Evolutionary conservation across 23 red algal species (phyloP).

Genomic region (Gracilaria gracilis): DNA sequence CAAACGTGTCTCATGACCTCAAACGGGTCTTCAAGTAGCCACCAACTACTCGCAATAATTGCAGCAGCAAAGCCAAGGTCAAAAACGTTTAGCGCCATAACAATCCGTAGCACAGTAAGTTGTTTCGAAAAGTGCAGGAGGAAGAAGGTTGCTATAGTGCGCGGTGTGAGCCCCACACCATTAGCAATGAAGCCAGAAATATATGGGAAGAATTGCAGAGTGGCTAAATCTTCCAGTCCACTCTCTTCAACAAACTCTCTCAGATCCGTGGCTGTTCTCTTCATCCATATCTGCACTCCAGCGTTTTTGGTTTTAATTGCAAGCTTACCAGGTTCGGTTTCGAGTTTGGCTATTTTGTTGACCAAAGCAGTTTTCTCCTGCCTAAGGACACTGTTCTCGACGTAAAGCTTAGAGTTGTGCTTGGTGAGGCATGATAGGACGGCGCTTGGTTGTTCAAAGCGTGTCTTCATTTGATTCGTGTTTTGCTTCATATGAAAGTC

Average conservation of each 20-base stretch:
- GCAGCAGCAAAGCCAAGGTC: slow-evolving; percentile 60
- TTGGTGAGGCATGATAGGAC: slow-evolving; percentile 46
- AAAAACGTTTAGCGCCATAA: slow-evolving; percentile 70
- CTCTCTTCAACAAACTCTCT: slow-evolving; percentile 64
- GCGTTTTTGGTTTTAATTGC: slow-evolving; percentile 31
- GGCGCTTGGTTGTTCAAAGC: slow-evolving; percentile 45
- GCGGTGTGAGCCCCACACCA: slow-evolving; percentile 48
- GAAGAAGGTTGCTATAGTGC: slow-evolving; percentile 44
- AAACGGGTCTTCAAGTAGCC: slow-evolving; percentile 58
- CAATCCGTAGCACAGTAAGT: slow-evolving; percentile 42
- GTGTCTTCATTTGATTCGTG: slow-evolving; percentile 44
- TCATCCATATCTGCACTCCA: slow-evolving; percentile 54
- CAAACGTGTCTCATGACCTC: slow-evolving; percentile 64
- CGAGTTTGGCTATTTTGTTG: slow-evolving; percentile 64
- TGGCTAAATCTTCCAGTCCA: slow-evolving; percentile 61
- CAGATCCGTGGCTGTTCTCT: slow-evolving; percentile 47
- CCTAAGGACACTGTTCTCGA: slow-evolving; percentile 44
- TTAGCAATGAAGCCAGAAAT: slow-evolving; percentile 63
- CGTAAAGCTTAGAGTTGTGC: slow-evolving; percentile 52
- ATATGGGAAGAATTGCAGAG: slow-evolving; percentile 53
- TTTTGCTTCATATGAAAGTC: slow-evolving; percentile 37
- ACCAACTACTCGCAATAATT: slow-evolving; percentile 38
- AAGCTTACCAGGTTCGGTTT: slow-evolving; percentile 24
- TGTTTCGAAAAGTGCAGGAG: slow-evolving; percentile 54
- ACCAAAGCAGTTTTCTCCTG: slow-evolving; percentile 48